These are phyloP conservation scores for Alloascoidea hylecoeti DNA, from an alignment of 805 yeast species.

Conservation along the genomic window DNA sequence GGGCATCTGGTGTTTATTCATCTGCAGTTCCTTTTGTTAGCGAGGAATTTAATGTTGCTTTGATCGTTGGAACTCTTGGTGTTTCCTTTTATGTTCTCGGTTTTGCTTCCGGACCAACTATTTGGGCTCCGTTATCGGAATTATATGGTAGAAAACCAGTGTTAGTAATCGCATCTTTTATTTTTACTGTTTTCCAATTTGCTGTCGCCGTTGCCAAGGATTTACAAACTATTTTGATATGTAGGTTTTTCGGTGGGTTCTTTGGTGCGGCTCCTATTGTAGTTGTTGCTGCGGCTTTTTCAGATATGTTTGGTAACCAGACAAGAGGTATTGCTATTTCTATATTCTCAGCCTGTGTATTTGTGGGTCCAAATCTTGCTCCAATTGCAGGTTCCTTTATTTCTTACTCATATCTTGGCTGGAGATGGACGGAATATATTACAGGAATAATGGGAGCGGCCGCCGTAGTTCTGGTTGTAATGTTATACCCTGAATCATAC, in stretches of 20 bases:
- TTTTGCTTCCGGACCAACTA: conserved; percentile 51
- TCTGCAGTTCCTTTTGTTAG: conserved; percentile 42
- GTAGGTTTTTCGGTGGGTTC: conserved; percentile 50
- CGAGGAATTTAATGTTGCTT: conserved; percentile 24
- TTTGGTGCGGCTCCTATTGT: conserved; percentile 56
- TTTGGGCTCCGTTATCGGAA: conserved; percentile 58
- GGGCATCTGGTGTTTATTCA: conserved; percentile 46
- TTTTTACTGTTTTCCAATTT: conserved; percentile 28
- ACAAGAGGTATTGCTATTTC: conserved; percentile 43
- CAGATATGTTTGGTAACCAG: conserved; percentile 40
- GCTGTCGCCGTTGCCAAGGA: conserved; percentile 49
- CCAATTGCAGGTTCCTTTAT: conserved; percentile 44
- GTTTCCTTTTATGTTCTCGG: conserved; percentile 56
- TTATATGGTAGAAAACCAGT: conserved; percentile 48
- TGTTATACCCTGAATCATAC: conserved; percentile 53
- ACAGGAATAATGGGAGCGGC: conserved; percentile 46
- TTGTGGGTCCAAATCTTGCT: conserved; percentile 38
- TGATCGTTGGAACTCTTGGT: conserved; percentile 32
- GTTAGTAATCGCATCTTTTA: conserved; percentile 16
- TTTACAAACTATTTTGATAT: conserved; percentile 39
- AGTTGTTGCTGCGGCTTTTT: conserved; percentile 55
- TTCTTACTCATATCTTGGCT: conserved; percentile 38
- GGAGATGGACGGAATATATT: conserved; percentile 68
- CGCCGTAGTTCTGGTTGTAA: conserved; percentile 21
- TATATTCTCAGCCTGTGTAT: conserved; percentile 34